A percentile compares a stretch with the other conserved stretches of the same genome.
phyloP scores from a whole-genome alignment of 2,329 filamentous ascomycete species.

The Bipolaris sorokiniana region DNA sequence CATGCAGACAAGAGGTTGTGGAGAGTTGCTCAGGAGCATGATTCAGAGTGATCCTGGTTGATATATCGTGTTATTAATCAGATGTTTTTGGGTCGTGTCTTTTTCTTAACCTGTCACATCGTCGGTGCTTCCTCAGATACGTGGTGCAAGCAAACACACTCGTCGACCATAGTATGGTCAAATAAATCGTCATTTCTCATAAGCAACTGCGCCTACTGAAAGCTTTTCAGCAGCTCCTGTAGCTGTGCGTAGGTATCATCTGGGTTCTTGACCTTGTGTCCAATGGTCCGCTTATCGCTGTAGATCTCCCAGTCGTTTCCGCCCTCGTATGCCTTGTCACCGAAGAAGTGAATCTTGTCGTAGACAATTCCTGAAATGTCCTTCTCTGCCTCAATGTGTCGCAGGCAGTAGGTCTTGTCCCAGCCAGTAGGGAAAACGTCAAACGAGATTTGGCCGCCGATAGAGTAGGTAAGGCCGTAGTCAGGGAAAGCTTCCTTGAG shows the following conservation, averaged over 20 bases:
- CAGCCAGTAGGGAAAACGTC: constrained; percentile 96
- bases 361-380: constrained; percentile 72
- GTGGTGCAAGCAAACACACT: not conserved
- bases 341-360: constrained; percentile 95
- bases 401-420: constrained; percentile 98
- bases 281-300: constrained; percentile 77
- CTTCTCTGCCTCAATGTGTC: constrained; percentile 83
- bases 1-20: no score
- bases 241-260: constrained; percentile 81
- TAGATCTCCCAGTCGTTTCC: constrained; percentile 98
- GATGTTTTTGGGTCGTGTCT: not conserved
- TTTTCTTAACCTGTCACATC: not conserved
- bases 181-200: not conserved
- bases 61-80: not conserved
- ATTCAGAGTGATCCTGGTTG: not conserved
- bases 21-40: no score
- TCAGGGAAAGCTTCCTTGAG: constrained; percentile 83
- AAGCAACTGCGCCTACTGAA: constrained; percentile 19
- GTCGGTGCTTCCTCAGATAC: not conserved
- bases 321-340: constrained; percentile 89
- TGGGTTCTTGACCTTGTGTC: constrained; percentile 81
- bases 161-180: no score
- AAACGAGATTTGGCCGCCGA: constrained; percentile 97
- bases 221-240: constrained; percentile 72
- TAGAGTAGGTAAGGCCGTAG: constrained; percentile 87